Conservation (phyloP, 345 rosid species). For the Lepidium didymum region DNA sequence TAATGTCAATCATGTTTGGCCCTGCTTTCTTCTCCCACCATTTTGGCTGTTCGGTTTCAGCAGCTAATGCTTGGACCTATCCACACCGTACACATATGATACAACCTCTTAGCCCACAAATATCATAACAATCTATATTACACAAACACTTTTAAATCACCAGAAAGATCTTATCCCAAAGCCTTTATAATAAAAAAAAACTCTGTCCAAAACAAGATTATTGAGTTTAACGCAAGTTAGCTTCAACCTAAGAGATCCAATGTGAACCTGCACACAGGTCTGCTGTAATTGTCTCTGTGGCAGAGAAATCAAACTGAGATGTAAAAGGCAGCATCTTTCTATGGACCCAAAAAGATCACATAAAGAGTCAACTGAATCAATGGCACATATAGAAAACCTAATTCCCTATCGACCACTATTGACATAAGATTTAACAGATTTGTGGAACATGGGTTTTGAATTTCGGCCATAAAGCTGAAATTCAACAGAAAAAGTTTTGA, state of each 20-base stretch:
- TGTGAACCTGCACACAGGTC: not conserved
- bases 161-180: not conserved
- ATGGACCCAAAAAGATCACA: not conserved
- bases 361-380: not conserved
- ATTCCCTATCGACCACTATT: not conserved
- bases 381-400: not conserved
- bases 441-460: constrained; percentile 6
- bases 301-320: not conserved
- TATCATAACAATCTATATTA: not conserved
- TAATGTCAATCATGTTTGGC: constrained; percentile 84
- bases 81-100: not conserved
- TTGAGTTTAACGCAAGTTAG: not conserved
- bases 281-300: not conserved
- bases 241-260: not conserved
- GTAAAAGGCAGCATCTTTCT: not conserved
- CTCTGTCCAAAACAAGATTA: not conserved
- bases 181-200: not conserved
- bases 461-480: not conserved
- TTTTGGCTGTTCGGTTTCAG: constrained; percentile 68
- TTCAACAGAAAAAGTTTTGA: not conserved
- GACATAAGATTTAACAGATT: not conserved
- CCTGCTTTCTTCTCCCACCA: constrained; percentile 94
- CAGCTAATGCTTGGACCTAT: constrained; percentile 56
- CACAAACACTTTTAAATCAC: not conserved
- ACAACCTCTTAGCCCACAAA: not conserved